Percentiles rank a stretch among this genome's conserved stretches.
Conservation (phyloP, 164 flowering plant genomes). For the Vitis rotundifolia region DNA sequence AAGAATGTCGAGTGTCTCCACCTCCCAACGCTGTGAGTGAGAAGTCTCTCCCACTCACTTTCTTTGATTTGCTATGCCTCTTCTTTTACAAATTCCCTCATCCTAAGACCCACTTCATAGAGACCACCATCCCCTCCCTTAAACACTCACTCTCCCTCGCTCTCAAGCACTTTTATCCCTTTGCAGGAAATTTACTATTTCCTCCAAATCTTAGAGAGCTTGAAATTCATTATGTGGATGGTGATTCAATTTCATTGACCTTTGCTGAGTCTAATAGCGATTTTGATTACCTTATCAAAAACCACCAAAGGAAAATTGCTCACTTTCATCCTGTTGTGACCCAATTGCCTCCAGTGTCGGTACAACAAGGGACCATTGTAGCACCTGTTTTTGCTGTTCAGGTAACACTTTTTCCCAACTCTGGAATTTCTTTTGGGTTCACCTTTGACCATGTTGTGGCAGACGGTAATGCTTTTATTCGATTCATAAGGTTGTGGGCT, state of each 20-base stretch:
- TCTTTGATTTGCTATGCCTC: constrained; percentile 4
- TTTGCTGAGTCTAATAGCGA: no score
- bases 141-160: no score
- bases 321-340: neutral
- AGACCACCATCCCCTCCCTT: no score
- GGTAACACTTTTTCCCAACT: constrained; percentile 17
- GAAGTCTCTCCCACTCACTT: constrained; percentile 14
- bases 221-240: neutral
- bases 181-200: no score
- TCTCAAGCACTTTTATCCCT: no score
- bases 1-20: constrained; percentile 12
- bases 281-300: no score
- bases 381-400: neutral
- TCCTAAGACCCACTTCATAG: no score
- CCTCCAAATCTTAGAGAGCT: neutral
- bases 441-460: constrained; percentile 9
- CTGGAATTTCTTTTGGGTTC: constrained; percentile 26
- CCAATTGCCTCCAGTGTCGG: neutral
- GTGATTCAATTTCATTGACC: no score
- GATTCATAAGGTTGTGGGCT: constrained; percentile 26
- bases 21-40: neutral
- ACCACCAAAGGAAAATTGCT: neutral
- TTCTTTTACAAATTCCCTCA: no score
- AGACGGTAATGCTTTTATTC: constrained; percentile 4
- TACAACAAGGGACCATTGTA: constrained; percentile 1